Conservation (phyloP, 2,329 filamentous ascomycete genomes). For the Aplosporella prunicola region DNA sequence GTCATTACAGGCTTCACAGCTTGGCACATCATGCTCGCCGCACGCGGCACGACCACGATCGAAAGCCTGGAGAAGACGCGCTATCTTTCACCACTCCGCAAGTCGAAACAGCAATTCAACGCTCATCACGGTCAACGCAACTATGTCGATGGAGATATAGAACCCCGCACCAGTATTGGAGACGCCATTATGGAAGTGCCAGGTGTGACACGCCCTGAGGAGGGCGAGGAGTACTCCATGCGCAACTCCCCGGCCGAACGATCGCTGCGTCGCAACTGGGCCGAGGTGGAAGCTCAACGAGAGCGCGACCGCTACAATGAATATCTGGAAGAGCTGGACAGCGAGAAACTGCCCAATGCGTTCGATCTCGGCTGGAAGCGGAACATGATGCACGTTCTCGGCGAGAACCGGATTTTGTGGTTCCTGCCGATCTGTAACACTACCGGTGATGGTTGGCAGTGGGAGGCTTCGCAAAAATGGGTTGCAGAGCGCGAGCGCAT, state of each 20-base stretch:
- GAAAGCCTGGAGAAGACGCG: slow-evolving; percentile 93
- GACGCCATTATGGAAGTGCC: slow-evolving; percentile 75
- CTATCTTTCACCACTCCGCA: slow-evolving; percentile 73
- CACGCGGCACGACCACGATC: slow-evolving; percentile 80
- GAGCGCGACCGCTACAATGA: slow-evolving; percentile 63
- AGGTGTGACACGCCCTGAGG: slow-evolving; percentile 69
- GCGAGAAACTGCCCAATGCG: slow-evolving; percentile 77
- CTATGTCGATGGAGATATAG: slow-evolving; percentile 27
- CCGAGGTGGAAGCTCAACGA: slow-evolving; percentile 33
- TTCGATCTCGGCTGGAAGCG: slow-evolving; percentile 80
- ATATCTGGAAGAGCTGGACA: slow-evolving; percentile 86
- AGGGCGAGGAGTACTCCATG: slow-evolving; percentile 55
- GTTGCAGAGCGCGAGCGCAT: slow-evolving; percentile 58
- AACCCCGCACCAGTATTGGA: slow-evolving; percentile 33
- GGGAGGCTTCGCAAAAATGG: slow-evolving; percentile 81
- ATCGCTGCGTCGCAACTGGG: slow-evolving; percentile 31
- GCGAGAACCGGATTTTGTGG: slow-evolving; percentile 65
- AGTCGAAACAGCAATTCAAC: slow-evolving; percentile 57
- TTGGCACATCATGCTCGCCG: slow-evolving; percentile 82
- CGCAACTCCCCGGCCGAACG: slow-evolving; percentile 30
- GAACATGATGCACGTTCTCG: slow-evolving; percentile 77
- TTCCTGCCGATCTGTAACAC: slow-evolving; percentile 73
- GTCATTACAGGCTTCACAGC: slow-evolving; percentile 81
- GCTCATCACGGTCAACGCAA: slow-evolving; percentile 29
- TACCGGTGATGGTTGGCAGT: slow-evolving; percentile 84